These are phyloP conservation scores for Tylopilus sp. DNA, from an alignment of 768 basidiomycete species.

Conservation along the genomic window DNA sequence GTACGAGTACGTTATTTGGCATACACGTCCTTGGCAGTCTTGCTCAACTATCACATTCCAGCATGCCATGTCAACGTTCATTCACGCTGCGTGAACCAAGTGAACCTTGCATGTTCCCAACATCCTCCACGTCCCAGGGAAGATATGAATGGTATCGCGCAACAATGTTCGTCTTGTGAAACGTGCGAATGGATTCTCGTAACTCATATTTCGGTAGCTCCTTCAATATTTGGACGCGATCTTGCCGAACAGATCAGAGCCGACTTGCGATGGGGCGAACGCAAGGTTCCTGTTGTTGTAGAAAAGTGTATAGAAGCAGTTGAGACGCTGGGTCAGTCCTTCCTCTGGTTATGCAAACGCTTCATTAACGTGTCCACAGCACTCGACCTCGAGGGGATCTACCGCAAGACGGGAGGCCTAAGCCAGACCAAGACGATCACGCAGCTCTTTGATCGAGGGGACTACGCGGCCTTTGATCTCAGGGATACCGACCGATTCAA, in stretches of 20 bases:
- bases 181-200: conserved; percentile 11
- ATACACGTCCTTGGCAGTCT: not conserved
- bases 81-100: conserved; percentile 73
- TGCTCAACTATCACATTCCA: conserved; percentile 29
- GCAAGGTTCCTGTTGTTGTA: conserved; percentile 80
- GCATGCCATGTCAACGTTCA: conserved; percentile 87
- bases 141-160: conserved; percentile 25
- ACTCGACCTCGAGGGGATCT: conserved; percentile 96
- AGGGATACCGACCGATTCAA: conserved; percentile 87
- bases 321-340: conserved; percentile 68
- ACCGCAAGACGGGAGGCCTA: conserved; percentile 94
- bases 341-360: not conserved
- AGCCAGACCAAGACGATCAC: conserved; percentile 91
- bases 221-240: conserved; percentile 92
- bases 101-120: conserved; percentile 65
- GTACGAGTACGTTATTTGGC: conserved; percentile 61
- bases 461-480: conserved; percentile 87
- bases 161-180: conserved; percentile 11
- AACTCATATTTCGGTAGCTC: conserved; percentile 42
- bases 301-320: conserved; percentile 96
- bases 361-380: conserved; percentile 41
- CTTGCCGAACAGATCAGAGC: conserved; percentile 78
- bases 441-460: conserved; percentile 89
- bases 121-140: conserved; percentile 36
- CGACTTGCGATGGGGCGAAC: conserved; percentile 57